Base-by-base conservation (phyloP, 768 basidiomycete species). In the Tephrocybe sp. region DNA sequence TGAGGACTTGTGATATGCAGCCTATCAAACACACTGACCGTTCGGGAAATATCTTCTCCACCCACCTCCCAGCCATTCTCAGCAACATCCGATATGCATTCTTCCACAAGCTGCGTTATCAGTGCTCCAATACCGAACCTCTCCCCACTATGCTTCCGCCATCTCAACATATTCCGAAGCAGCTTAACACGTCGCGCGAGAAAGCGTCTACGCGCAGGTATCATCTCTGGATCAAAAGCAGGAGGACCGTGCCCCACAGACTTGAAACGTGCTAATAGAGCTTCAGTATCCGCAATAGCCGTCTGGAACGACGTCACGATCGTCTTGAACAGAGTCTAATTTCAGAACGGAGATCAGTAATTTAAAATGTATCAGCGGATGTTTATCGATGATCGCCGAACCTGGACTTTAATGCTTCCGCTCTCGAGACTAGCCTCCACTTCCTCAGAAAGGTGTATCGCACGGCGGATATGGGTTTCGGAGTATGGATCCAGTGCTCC, bases 401-500 rank as follows among this genome's bases (percentile, higher is more conserved):
- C 88, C 74, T 87, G 80, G 45, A 83, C 78, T 64, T 88, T 89
- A 49, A 64, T 68, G 62, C 76, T 78, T 56, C 79, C 81, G 31
- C 69, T 67, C 43, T 86, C 88, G 18, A 92, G 74, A 36, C 84
- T 86, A 2, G 82, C 82, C 64, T 91, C 88, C 2, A 94, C 67
- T 63, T 96, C 85, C 62, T 97, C 92, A 21, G 79, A 72, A 11
- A 96, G 64, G 67, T 96, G 87, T 21, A 89, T 72, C 39, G 86
- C 69, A 35, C 82, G 72, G 27, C 80, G 74, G 3, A 86, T 72
- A 60, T 87, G 78, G 27, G 58, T 68, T 26, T 74, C 71, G 2
- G 92, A 95, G 65, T 91, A 93, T 1, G 88, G 83, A 63, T 97
- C 88, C 46, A 94, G 72, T 4, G 79, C 87, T 21, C 94, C 93